Evolutionary conservation across 352 stramenopile genomes (phyloP).

Genomic region (Globisporangium yorkense): DNA sequence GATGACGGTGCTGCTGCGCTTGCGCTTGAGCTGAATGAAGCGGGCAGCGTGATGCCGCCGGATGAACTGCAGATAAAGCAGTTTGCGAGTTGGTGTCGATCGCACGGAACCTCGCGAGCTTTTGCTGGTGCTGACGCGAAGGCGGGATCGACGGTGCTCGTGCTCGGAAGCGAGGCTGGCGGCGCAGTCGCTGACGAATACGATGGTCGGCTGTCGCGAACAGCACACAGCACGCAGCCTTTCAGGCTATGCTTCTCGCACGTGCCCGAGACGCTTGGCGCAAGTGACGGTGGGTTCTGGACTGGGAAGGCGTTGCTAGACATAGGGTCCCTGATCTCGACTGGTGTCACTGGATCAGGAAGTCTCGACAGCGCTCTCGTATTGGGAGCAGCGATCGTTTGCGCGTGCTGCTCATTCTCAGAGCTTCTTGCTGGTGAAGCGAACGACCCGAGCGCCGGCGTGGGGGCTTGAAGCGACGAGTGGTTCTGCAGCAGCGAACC

Average conservation of each 20-base stretch:
- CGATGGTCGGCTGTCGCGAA: conserved; percentile 12
- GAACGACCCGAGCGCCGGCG: not conserved
- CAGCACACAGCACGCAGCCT: conserved; percentile 57
- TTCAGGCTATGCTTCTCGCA: conserved; percentile 57
- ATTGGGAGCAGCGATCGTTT: not conserved
- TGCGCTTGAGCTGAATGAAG: not conserved
- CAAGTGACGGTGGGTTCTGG: not conserved
- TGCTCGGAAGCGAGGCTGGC: not conserved
- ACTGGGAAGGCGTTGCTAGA: not conserved
- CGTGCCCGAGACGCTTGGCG: not conserved
- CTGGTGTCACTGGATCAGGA: not conserved
- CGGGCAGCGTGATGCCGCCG: not conserved
- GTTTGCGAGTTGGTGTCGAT: conserved; percentile 38
- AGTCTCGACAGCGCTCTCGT: not conserved
- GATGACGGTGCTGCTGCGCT: not conserved
- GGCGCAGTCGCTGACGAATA: not conserved
- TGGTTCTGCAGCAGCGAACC: not conserved
- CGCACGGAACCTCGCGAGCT: conserved; percentile 22
- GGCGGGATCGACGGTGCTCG: not conserved
- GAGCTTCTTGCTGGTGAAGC: not conserved
- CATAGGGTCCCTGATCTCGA: not conserved
- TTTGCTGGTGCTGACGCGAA: not conserved
- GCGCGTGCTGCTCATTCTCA: not conserved
- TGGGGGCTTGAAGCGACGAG: not conserved
- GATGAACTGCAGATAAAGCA: conserved; percentile 61